A percentile compares a stretch with the other conserved stretches of the same genome.
Evolutionary conservation across 805 yeast species (phyloP).

Genomic region (Diddensiella transvaalensis): DNA sequence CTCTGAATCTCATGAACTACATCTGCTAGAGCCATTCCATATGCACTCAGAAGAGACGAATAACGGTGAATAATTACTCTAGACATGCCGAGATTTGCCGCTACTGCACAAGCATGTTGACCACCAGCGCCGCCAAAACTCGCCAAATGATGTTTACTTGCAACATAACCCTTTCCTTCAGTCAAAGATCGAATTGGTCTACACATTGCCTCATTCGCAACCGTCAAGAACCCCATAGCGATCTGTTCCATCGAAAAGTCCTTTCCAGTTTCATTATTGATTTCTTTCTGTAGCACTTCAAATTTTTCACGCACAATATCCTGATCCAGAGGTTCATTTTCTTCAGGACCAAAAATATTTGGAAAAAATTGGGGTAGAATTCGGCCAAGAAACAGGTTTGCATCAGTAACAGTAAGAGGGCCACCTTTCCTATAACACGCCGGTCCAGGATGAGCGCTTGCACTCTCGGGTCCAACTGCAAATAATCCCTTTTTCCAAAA

Average conservation of each 20-base stretch:
- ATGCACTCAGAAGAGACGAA: constrained; percentile 81
- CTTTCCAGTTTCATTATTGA: constrained; percentile 48
- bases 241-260: constrained; percentile 60
- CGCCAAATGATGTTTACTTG: constrained; percentile 65
- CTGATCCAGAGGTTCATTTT: constrained; percentile 63
- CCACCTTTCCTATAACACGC: constrained; percentile 84
- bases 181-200: constrained; percentile 81
- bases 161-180: constrained; percentile 75
- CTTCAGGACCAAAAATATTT: constrained; percentile 76
- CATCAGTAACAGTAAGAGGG: constrained; percentile 81
- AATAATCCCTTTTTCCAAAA: constrained; percentile 68
- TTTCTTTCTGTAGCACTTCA: constrained; percentile 47
- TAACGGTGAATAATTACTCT: constrained; percentile 73
- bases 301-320: constrained; percentile 52
- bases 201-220: constrained; percentile 89
- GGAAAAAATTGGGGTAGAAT: constrained; percentile 74
- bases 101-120: constrained; percentile 79
- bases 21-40: constrained; percentile 85
- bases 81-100: constrained; percentile 62
- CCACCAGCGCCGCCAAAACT: constrained; percentile 95
- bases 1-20: constrained; percentile 76
- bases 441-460: constrained; percentile 87
- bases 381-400: constrained; percentile 69
- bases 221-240: constrained; percentile 76
- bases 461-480: constrained; percentile 83